Evolutionary conservation across 257 asterid genomes (phyloP).

Genomic region (Thymus quinquecostatus): DNA sequence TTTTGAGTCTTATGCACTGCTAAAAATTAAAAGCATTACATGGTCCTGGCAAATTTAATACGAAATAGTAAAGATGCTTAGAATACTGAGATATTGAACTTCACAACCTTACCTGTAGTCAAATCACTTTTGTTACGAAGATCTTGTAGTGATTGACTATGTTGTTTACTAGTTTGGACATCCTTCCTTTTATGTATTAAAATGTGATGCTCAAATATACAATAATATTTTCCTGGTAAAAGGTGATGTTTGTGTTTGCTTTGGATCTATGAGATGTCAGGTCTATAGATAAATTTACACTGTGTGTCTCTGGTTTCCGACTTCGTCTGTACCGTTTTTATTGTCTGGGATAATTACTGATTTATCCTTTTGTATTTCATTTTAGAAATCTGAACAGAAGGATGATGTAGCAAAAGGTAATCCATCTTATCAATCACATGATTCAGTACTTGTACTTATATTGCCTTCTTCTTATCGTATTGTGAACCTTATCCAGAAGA

Average conservation of each 20-base stretch:
- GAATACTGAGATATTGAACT: neutral
- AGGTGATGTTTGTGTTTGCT: neutral
- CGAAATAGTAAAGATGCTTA: neutral
- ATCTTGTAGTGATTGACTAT: neutral
- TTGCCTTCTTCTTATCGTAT: slow-evolving; percentile 29
- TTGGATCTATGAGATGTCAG: slow-evolving; percentile 6
- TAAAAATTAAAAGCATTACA: neutral
- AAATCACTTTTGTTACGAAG: neutral
- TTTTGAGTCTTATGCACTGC: neutral
- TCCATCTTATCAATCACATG: slow-evolving; percentile 18
- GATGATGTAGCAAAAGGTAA: slow-evolving; percentile 60
- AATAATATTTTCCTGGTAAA: neutral
- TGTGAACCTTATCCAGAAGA: neutral
- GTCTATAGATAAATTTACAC: slow-evolving; percentile 1
- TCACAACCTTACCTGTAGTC: neutral
- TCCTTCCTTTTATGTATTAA: neutral
- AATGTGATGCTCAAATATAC: neutral
- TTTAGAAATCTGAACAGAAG: slow-evolving; percentile 59
- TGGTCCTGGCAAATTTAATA: neutral
- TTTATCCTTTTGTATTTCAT: slow-evolving; percentile 28
- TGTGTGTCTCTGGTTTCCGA: neutral
- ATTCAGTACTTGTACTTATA: slow-evolving; percentile 17
- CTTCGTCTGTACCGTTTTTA: slow-evolving; percentile 6
- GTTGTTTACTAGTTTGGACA: neutral
- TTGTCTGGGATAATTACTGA: slow-evolving; percentile 18